Base-by-base conservation (phyloP, 768 basidiomycete species). In the Phylloporus sp. region DNA sequence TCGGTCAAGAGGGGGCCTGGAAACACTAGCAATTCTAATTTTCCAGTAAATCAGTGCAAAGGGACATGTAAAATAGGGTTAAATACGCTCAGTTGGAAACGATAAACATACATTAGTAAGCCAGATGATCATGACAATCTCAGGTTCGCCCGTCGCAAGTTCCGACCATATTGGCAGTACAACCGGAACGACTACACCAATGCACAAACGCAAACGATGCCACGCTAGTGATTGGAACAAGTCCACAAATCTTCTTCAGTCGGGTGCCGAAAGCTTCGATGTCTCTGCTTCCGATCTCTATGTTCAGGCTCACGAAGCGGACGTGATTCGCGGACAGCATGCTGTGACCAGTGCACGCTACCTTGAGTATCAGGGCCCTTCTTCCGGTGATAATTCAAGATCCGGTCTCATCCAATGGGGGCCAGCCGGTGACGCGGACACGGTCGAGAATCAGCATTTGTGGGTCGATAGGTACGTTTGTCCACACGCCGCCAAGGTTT, bases 381-480 rank as follows among this genome's bases (percentile, higher is more conserved):
- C 44, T 26, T 33, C 36, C 32, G 46, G 56, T 26, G 35, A 43
- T 44, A 43, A 46, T 20, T 27, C 54, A 26, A 62, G 67, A n/a
- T 58, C 61, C 31, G 71, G 61, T 28, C 61, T 75, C 38, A 64
- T 76, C 40, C 48, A 44, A 46, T 69, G 64, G 69, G 59, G 58
- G 41, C 47, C 46, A 51, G 42, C 26, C 20, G 31, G 39, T 41
- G 46, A 49, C 32, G 40, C 18, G 22, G 55, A 49, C 15, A 26
- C 23, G 11, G 39, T 17, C 6, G 43, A 20, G 33, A 26, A 44
- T 27, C 38, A 46, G 32, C 31, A 27, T 39, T 57, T 87, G 4
- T 92, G 85, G 87, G 78, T 88, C 44, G 90, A 94, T 72, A 83
- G 90, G 90, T 92, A 81, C 62, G 85, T 77, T 52, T 63, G 55